phyloP scores from a whole-genome alignment of 2,329 filamentous ascomycete genomes.

The Beauveria australis region DNA sequence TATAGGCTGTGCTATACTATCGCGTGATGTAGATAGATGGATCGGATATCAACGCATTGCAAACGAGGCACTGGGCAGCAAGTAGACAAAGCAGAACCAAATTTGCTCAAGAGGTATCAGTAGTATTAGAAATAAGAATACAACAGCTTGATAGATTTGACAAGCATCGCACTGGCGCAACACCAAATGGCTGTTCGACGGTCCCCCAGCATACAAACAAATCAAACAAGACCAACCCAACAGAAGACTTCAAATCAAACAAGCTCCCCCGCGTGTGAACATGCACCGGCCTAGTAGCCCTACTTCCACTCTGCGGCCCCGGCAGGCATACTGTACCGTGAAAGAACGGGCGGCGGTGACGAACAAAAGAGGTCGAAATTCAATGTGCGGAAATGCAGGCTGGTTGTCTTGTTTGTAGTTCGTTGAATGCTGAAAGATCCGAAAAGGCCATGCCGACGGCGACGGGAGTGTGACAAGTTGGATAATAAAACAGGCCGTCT shows the following conservation, averaged over 20 bases:
- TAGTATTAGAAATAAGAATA: conserved; percentile 26
- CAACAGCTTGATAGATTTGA: conserved; percentile 16
- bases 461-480: not conserved
- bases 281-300: not conserved
- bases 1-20: not conserved
- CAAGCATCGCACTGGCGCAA: conserved; percentile 8
- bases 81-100: not conserved
- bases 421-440: not conserved
- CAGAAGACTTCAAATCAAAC: conserved; percentile 2
- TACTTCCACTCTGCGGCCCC: not conserved
- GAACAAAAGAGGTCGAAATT: not conserved
- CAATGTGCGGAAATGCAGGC: not conserved
- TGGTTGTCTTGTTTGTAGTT: not conserved
- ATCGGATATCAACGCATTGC: too few relatives aligned
- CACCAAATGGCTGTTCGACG: conserved; percentile 7
- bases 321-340: not conserved
- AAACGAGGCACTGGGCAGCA: not conserved
- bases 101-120: conserved; percentile 22
- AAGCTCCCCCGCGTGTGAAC: not conserved
- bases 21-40: not conserved
- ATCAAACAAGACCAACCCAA: not conserved
- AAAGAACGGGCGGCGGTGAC: not conserved
- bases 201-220: not conserved
- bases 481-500: not conserved
- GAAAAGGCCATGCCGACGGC: not conserved